phyloP scores from a whole-genome alignment of 2,329 filamentous ascomycete species.

The Thelonectria olida region DNA sequence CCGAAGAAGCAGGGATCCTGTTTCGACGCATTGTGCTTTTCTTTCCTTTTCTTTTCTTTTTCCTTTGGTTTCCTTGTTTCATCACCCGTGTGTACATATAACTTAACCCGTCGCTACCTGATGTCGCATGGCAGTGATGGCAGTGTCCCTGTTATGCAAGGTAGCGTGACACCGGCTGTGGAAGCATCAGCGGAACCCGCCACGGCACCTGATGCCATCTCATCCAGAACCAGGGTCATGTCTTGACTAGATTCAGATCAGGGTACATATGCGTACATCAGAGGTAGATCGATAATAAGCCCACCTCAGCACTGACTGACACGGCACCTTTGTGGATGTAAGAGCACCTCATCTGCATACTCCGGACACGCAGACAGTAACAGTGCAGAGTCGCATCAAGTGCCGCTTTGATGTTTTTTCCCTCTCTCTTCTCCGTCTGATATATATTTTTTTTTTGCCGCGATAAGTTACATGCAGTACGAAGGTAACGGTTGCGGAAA shows the following conservation, averaged over 20 bases:
- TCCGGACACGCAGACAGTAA: neutral
- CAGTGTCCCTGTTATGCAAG: neutral
- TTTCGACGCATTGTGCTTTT: neutral
- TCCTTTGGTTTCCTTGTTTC: neutral
- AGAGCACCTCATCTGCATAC: neutral
- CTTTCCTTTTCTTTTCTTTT: neutral
- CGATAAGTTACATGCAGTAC: too few relatives aligned
- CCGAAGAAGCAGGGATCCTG: neutral
- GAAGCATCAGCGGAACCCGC: slow-evolving; percentile 15
- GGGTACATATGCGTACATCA: neutral
- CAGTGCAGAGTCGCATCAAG: too few relatives aligned
- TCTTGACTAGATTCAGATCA: slow-evolving; percentile 19
- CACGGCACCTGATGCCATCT: slow-evolving; percentile 21
- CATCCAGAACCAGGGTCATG: slow-evolving; percentile 7
- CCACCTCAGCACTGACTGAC: neutral
- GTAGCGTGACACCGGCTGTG: slow-evolving; percentile 12
- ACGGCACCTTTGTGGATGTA: too few relatives aligned
- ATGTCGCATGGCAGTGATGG: slow-evolving; percentile 4
- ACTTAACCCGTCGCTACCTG: neutral
- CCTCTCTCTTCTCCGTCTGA: neutral
- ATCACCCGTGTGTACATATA: too few relatives aligned
- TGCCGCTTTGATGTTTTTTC: neutral
- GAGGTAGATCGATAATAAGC: slow-evolving; percentile 13
- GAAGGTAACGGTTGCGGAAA: neutral
- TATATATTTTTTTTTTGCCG: too few relatives aligned